A percentile compares a stretch with the other conserved stretches of the same genome.
Conservation (phyloP, 371 early-diverging fungal genomes). For the Chytridiales sp. region DNA sequence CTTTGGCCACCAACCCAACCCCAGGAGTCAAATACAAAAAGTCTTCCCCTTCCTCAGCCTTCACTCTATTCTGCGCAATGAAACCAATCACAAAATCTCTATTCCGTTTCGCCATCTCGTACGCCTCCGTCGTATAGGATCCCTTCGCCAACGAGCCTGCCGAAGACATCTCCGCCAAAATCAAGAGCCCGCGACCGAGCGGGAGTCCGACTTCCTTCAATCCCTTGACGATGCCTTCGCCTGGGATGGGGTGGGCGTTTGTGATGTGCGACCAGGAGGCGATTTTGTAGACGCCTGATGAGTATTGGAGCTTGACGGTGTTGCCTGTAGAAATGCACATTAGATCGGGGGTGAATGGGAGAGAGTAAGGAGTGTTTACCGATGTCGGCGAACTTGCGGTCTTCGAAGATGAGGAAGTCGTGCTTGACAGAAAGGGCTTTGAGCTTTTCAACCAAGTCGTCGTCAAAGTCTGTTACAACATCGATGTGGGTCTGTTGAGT, state of each 20-base stretch:
- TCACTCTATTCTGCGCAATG: slow-evolving; percentile 72
- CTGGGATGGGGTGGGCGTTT: slow-evolving; percentile 92
- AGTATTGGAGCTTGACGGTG: slow-evolving; percentile 93
- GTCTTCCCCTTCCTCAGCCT: slow-evolving; percentile 47
- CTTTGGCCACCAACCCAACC: slow-evolving; percentile 74
- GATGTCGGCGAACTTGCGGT: slow-evolving; percentile 94
- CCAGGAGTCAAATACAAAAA: slow-evolving; percentile 95
- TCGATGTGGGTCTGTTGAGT: slow-evolving; percentile 85
- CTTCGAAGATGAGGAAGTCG: slow-evolving; percentile 95
- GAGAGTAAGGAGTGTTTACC: slow-evolving; percentile 21
- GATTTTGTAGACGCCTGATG: slow-evolving; percentile 86
- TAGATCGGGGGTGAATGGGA: neutral
- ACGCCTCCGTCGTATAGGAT: slow-evolving; percentile 78
- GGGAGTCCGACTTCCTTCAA: slow-evolving; percentile 82
- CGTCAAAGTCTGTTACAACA: slow-evolving; percentile 89
- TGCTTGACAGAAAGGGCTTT: slow-evolving; percentile 75
- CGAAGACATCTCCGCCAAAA: slow-evolving; percentile 96
- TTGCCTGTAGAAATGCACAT: slow-evolving; percentile 64
- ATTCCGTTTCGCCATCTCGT: slow-evolving; percentile 82
- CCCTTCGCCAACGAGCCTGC: slow-evolving; percentile 79
- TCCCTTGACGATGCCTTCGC: slow-evolving; percentile 92
- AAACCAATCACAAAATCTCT: slow-evolving; percentile 92
- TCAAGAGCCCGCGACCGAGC: slow-evolving; percentile 74
- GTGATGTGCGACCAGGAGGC: slow-evolving; percentile 94
- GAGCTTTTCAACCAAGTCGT: slow-evolving; percentile 72